These are phyloP conservation scores for Penicillium verrucosum DNA, from an alignment of 2,329 filamentous ascomycete genomes.

Conservation along the genomic window DNA sequence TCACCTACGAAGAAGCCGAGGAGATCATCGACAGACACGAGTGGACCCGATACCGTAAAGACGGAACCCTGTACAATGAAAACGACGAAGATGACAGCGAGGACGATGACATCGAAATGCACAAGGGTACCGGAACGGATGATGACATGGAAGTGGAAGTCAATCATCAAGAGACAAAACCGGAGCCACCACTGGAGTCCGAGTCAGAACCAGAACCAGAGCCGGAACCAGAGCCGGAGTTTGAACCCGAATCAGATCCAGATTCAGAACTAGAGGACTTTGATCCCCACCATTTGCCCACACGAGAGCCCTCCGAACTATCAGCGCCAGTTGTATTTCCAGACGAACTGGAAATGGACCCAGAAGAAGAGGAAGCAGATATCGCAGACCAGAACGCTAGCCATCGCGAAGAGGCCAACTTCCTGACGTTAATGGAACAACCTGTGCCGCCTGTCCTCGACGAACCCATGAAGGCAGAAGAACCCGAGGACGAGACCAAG, in stretches of 20 bases:
- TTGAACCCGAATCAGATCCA: background rate
- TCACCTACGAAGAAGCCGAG: conserved; percentile 37
- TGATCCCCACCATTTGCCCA: background rate
- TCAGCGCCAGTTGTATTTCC: background rate
- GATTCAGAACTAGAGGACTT: background rate
- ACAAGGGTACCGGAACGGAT: background rate
- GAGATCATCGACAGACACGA: conserved; percentile 14
- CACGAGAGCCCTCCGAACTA: background rate
- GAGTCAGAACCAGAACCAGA: background rate
- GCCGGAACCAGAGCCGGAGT: background rate
- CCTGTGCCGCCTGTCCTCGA: conserved; percentile 16
- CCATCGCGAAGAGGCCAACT: conserved; percentile 43
- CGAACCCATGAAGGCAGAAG: conserved; percentile 23
- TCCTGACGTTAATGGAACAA: conserved; percentile 45
- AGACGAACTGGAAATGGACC: conserved; percentile 23
- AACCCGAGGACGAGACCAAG: conserved; percentile 15
- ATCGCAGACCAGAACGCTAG: conserved; percentile 47
- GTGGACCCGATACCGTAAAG: conserved; percentile 5
- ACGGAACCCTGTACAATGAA: background rate
- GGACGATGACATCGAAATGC: conserved; percentile 6
- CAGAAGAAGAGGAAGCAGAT: conserved; percentile 47
- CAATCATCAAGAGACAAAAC: background rate
- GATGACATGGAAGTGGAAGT: conserved; percentile 6
- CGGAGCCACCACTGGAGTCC: background rate
- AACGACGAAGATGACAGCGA: conserved; percentile 40